Base-by-base conservation (phyloP, 768 basidiomycete genomes). In the Rhizopogon salebrosus region DNA sequence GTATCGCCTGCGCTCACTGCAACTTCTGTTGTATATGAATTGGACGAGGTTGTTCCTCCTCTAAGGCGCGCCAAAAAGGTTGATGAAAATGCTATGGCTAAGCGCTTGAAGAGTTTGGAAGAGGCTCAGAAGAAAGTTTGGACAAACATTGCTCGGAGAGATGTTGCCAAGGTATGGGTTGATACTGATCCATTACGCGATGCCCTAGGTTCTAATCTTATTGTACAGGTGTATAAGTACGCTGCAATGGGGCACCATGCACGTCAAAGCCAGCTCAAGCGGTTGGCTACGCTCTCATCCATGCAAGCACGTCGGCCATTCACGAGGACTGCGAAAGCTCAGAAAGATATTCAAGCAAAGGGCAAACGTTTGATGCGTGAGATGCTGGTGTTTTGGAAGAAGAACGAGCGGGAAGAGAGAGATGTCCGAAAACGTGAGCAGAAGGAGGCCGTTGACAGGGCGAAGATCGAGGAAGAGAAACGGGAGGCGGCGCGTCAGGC, bases 301-400 rank as follows among this genome's bases (percentile, higher is more conserved):
- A 76, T 87, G 26, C 89, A 93, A 68, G 89, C 88, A 6, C 84
- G 88, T 22, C 82, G 80, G 57, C 89, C 89, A 0, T 85, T 84
- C 58, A 79, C 77, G 8, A 83, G 83, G 61, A 85, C 88, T 1
- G 78, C 85, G 11, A 93, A 91, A 66, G 79, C 83, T 4, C 79
- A 76, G 54, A 95, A 94, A 68, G 92, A 94, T 56, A 74, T 83
- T 2, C 91, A 93, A 65, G 82, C 83, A 18, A 92, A 92, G 64
- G 86, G 85, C 22, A 93, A 90, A 66, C 82, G 90, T 37, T 74
- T 95, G 36, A 92, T 92, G 89, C 84, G 93, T 26, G 94, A 98
- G 75, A 93, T 98, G 89, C 83, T 95, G 55, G 83, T 93, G 18
- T 94, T 95, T 71, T 97, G 93, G 93, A 95, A 91, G 73, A 93